Evolutionary conservation across 83 land plant genomes (phyloP).

Genomic region (Larix sibirica): DNA sequence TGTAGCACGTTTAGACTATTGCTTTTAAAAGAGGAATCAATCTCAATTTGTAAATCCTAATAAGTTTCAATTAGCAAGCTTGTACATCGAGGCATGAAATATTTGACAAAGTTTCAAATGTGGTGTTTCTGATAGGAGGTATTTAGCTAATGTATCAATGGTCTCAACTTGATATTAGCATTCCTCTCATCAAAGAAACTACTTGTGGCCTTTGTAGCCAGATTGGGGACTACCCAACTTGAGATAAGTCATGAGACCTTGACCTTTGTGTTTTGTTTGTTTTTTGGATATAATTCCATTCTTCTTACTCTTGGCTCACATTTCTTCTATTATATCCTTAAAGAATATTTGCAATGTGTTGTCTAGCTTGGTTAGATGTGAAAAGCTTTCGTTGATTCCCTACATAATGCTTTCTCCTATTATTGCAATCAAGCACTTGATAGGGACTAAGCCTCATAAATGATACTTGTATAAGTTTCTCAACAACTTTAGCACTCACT

Average conservation of each 20-base stretch:
- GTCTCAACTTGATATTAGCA: not conserved
- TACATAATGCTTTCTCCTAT: not conserved
- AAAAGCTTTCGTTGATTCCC: slow-evolving; percentile 21
- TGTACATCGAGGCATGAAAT: no score
- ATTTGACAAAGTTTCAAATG: no score
- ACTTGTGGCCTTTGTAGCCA: no score
- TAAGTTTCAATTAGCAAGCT: no score
- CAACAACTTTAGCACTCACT: no score
- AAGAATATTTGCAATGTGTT: slow-evolving; percentile 42
- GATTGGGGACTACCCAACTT: not conserved
- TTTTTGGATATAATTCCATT: not conserved
- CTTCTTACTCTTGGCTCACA: not conserved
- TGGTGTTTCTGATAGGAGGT: no score
- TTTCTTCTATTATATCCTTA: slow-evolving; percentile 39
- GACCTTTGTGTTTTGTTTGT: not conserved
- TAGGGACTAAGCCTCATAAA: not conserved
- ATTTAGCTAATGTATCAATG: not conserved
- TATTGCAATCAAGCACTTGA: not conserved
- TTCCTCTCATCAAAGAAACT: no score
- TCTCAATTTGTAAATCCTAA: no score
- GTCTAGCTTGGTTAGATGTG: slow-evolving; percentile 34
- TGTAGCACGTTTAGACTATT: no score
- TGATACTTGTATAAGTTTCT: slow-evolving; percentile 20
- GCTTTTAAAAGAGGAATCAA: no score
- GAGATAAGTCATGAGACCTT: no score